Conservation (phyloP, 192 early-diverging fungal species). For the Glomus cerebriforme region DNA sequence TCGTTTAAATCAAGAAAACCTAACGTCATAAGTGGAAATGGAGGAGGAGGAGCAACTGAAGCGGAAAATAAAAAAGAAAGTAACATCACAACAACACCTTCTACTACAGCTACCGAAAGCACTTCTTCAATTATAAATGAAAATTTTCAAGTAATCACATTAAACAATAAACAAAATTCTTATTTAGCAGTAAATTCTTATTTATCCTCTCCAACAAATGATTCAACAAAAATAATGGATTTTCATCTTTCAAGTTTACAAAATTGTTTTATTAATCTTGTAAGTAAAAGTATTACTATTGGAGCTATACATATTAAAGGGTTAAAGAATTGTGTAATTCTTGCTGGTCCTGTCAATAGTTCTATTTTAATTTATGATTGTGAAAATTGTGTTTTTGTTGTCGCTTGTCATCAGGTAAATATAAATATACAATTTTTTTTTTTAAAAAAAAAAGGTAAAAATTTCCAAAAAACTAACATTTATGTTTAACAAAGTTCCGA, state of each 20-base stretch:
- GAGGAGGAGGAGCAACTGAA: background rate
- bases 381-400: slow-evolving; percentile 57
- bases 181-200: slow-evolving; percentile 42
- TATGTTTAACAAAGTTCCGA: slow-evolving; percentile 58
- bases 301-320: slow-evolving; percentile 79
- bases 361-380: slow-evolving; percentile 74
- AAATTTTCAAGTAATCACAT: slow-evolving; percentile 38
- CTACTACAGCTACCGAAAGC: slow-evolving; percentile 3
- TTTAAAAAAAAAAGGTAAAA: background rate
- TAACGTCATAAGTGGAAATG: slow-evolving; percentile 9
- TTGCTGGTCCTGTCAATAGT: slow-evolving; percentile 67
- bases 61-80: background rate
- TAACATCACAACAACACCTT: background rate
- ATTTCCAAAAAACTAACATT: background rate
- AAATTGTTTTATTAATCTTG: slow-evolving; percentile 68
- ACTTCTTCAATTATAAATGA: slow-evolving; percentile 3
- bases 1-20: slow-evolving; percentile 64
- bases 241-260: slow-evolving; percentile 59
- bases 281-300: slow-evolving; percentile 46
- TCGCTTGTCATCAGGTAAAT: slow-evolving; percentile 78
- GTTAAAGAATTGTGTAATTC: slow-evolving; percentile 60
- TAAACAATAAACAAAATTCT: slow-evolving; percentile 38
- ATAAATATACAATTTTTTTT: slow-evolving; percentile 18
- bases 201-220: background rate
- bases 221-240: slow-evolving; percentile 45